Evolutionary conservation across 768 basidiomycete genomes (phyloP).

Genomic region (Kwoniella botswanensis): DNA sequence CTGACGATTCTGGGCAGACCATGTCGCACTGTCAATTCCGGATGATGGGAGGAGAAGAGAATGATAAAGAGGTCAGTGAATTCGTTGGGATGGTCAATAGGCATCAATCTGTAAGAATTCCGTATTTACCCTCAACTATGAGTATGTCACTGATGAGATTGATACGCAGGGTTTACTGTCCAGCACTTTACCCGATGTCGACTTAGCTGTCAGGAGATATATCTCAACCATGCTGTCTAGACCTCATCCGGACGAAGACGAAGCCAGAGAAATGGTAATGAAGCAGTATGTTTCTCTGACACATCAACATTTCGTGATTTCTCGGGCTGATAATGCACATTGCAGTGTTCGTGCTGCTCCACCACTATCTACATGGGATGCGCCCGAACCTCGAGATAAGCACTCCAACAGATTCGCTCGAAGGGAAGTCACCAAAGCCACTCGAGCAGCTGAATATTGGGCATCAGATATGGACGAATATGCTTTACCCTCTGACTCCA

Average conservation of each 20-base stretch:
- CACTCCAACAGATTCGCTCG: slow-evolving; percentile 47
- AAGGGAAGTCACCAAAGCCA: slow-evolving; percentile 49
- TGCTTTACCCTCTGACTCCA: slow-evolving; percentile 38
- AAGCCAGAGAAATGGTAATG: slow-evolving; percentile 45
- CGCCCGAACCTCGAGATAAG: slow-evolving; percentile 40
- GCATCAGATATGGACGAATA: slow-evolving; percentile 56
- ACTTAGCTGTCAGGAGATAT: slow-evolving; percentile 61
- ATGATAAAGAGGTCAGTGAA: slow-evolving; percentile 64
- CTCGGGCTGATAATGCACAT: background rate
- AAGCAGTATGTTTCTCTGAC: slow-evolving; percentile 37
- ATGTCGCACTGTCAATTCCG: slow-evolving; percentile 50
- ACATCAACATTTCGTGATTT: background rate
- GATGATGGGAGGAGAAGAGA: slow-evolving; percentile 63
- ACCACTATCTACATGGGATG: slow-evolving; percentile 46
- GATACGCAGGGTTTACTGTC: slow-evolving; percentile 60
- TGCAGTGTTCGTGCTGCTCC: slow-evolving; percentile 45
- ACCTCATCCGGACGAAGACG: slow-evolving; percentile 40
- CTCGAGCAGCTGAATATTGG: slow-evolving; percentile 56
- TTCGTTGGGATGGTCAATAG: slow-evolving; percentile 65
- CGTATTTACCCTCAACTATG: background rate
- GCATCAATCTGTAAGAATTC: slow-evolving; percentile 60
- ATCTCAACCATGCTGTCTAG: slow-evolving; percentile 65
- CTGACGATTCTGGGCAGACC: slow-evolving; percentile 31
- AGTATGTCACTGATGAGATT: background rate
- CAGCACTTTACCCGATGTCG: slow-evolving; percentile 61